Conservation (phyloP, 768 basidiomycete genomes). For the Ramaria sp. region DNA sequence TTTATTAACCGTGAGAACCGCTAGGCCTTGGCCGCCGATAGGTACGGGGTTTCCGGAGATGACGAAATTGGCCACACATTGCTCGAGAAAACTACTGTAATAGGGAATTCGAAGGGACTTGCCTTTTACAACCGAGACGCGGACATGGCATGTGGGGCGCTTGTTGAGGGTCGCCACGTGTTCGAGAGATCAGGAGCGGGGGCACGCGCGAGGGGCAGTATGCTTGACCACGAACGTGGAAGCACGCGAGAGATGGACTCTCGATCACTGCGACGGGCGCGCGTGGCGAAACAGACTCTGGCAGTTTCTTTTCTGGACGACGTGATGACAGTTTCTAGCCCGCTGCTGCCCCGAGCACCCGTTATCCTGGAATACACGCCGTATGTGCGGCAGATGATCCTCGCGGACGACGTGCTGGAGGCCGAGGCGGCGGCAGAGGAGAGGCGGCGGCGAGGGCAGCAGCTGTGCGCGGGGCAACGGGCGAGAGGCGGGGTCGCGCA, state of each 20-base stretch:
- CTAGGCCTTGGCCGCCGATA: conserved; percentile 22
- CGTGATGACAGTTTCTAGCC: conserved; percentile 31
- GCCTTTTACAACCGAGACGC: conserved; percentile 33
- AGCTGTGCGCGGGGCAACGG: too few species aligned
- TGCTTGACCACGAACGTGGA: conserved; percentile 8
- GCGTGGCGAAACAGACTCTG: conserved; percentile 33
- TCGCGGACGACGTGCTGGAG: conserved; percentile 48
- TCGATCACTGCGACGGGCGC: conserved; percentile 28
- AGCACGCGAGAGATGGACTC: conserved; percentile 14
- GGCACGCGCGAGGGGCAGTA: conserved; percentile 16
- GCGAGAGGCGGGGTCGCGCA: conserved; percentile 30
- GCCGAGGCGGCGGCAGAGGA: conserved; percentile 10
- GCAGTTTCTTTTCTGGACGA: conserved; percentile 37
- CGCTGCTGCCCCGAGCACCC: conserved; percentile 31
- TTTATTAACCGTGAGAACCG: conserved; percentile 4
- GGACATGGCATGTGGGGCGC: conserved; percentile 37
- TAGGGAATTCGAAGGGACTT: conserved; percentile 8
- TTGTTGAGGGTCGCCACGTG: conserved; percentile 36
- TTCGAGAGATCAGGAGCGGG: conserved; percentile 17
- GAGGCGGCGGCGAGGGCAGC: conserved; percentile 12
- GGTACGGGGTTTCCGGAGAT: conserved; percentile 29
- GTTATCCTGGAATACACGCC: conserved; percentile 64
- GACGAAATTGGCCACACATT: conserved; percentile 43
- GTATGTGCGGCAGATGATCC: conserved; percentile 52
- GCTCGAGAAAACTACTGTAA: not conserved